Percentiles rank a stretch among this genome's conserved stretches.
These are phyloP conservation scores for Purpureocillium lavendulum DNA, from an alignment of 2,329 filamentous ascomycete species.

Conservation along the genomic window DNA sequence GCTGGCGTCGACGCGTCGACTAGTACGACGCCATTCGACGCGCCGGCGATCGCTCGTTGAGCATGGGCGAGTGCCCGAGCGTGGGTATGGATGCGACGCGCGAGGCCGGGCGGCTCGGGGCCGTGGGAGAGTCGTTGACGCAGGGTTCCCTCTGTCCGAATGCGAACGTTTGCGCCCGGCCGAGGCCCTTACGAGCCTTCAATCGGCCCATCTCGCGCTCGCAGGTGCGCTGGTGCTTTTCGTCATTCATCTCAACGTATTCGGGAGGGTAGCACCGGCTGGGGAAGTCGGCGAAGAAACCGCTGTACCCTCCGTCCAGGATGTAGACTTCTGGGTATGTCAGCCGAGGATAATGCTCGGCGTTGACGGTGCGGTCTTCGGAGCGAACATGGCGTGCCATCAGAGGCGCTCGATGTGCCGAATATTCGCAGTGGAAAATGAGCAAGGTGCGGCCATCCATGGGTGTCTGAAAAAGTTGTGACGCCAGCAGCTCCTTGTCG, in stretches of 20 bases:
- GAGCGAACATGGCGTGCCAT: conserved; percentile 93
- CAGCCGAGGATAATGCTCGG: conserved; percentile 76
- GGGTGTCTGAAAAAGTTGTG: conserved; percentile 64
- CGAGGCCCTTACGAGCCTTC: conserved; percentile 78
- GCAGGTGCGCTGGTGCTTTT: conserved; percentile 85
- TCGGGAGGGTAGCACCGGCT: conserved; percentile 84
- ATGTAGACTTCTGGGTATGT: conserved; percentile 98
- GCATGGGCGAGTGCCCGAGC: conserved; percentile 36
- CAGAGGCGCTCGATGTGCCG: conserved; percentile 86
- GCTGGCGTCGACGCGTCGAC: no score
- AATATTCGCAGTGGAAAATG: conserved; percentile 98
- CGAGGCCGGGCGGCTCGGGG: conserved; percentile 32
- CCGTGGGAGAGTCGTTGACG: conserved; percentile 53
- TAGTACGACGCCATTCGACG: conserved; percentile 59
- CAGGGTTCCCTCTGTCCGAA: conserved; percentile 67
- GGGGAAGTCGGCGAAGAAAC: conserved; percentile 76
- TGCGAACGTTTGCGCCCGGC: conserved; percentile 86
- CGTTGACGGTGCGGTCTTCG: conserved; percentile 78
- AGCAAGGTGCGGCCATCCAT: conserved; percentile 68
- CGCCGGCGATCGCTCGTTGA: conserved; percentile 41
- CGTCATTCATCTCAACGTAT: conserved; percentile 93
- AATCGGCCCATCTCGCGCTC: conserved; percentile 92
- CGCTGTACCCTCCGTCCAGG: conserved; percentile 90
- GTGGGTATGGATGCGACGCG: conserved; percentile 31
- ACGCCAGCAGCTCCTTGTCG: conserved; percentile 81